Conservation (phyloP, 2,329 filamentous ascomycete genomes). For the Pseudofabraea citricarpa region DNA sequence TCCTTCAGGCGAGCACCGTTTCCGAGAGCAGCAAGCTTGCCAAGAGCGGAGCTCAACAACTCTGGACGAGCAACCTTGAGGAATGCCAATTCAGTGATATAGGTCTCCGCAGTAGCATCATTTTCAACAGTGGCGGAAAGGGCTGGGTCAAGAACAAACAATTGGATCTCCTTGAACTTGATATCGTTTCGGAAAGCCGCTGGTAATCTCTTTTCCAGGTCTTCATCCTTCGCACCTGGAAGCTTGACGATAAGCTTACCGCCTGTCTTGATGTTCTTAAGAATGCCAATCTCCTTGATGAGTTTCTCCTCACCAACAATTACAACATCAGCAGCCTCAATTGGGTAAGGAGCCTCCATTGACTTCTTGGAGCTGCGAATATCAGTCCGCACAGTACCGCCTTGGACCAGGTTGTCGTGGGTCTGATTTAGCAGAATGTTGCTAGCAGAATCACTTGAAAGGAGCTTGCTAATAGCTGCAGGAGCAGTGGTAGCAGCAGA, state of each 20-base stretch:
- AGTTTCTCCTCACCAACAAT: conserved; percentile 78
- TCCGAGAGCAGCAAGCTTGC: conserved; percentile 60
- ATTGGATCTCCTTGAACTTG: conserved; percentile 61
- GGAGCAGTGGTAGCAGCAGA: conserved; percentile 64
- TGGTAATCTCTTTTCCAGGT: conserved; percentile 82
- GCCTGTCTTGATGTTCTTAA: conserved; percentile 63
- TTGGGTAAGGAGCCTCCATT: conserved; percentile 77
- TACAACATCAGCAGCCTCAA: conserved; percentile 73
- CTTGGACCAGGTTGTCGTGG: conserved; percentile 63
- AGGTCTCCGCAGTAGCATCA: conserved; percentile 54
- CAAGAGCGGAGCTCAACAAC: conserved; percentile 54
- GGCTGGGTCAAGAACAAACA: conserved; percentile 73
- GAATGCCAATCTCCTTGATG: conserved; percentile 70
- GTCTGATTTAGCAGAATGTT: conserved; percentile 58
- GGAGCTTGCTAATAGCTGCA: conserved; percentile 49
- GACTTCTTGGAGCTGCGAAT: conserved; percentile 78
- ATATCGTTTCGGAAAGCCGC: conserved; percentile 65
- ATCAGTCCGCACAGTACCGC: conserved; percentile 79
- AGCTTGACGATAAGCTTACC: conserved; percentile 73
- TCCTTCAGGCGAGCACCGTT: conserved; percentile 47
- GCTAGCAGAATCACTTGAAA: conserved; percentile 67
- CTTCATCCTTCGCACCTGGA: conserved; percentile 77
- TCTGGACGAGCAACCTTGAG: conserved; percentile 70
- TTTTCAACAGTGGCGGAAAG: conserved; percentile 64
- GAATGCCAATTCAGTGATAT: conserved; percentile 78